These are phyloP conservation scores for Starmerella asiatica DNA, from an alignment of 805 yeast genomes.

Conservation along the genomic window DNA sequence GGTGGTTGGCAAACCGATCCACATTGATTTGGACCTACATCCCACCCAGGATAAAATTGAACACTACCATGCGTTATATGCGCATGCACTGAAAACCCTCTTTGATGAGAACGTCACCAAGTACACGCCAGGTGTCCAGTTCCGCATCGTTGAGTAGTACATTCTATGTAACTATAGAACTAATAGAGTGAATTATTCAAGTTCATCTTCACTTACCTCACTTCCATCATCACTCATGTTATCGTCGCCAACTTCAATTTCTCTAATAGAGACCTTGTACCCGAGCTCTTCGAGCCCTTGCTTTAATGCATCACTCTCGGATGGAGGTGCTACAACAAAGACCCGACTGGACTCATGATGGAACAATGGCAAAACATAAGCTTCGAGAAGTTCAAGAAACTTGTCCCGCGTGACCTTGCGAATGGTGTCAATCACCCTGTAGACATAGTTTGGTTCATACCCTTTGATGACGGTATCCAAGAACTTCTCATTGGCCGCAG, in stretches of 20 bases:
- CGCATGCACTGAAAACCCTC: conserved; percentile 45
- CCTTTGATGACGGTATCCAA: conserved; percentile 51
- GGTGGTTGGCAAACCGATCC: conserved; percentile 35
- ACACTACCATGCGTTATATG: conserved; percentile 59
- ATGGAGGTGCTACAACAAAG: conserved; percentile 63
- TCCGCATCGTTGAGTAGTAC: conserved; percentile 17
- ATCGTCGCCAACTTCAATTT: conserved; percentile 29
- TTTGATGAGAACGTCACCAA: conserved; percentile 50
- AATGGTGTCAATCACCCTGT: conserved; percentile 40
- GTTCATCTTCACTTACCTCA: background rate
- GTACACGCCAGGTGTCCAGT: conserved; percentile 16
- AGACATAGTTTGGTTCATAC: conserved; percentile 56
- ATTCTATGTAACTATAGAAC: no score
- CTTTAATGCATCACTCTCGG: conserved; percentile 38
- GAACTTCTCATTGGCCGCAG: conserved; percentile 55
- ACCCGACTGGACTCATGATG: conserved; percentile 41
- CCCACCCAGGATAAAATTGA: conserved; percentile 13
- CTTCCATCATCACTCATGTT: background rate
- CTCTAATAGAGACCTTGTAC: conserved; percentile 47
- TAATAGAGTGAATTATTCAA: background rate
- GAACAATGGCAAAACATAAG: conserved; percentile 56
- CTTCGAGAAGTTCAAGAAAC: conserved; percentile 33
- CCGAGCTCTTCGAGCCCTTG: conserved; percentile 41
- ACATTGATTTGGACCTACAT: conserved; percentile 20
- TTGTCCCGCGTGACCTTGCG: conserved; percentile 40